A percentile compares a stretch with the other conserved stretches of the same genome.
Evolutionary conservation across 2,329 filamentous ascomycete genomes (phyloP).

Genomic region (Amphichorda felina): DNA sequence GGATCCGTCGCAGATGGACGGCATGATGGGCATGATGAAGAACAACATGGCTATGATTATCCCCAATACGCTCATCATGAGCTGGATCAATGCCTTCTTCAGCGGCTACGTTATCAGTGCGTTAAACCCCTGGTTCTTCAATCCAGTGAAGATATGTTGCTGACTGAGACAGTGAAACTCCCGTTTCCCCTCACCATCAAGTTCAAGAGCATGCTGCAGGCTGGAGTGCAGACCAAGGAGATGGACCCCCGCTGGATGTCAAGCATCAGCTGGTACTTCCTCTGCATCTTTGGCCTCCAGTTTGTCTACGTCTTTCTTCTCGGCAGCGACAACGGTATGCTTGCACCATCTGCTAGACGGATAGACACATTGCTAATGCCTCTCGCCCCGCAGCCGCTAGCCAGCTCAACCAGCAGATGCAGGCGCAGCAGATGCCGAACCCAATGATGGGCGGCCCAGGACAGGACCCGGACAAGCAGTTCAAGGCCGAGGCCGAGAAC

Average conservation of each 20-base stretch:
- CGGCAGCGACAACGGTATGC: slow-evolving; percentile 86
- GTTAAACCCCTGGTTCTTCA: slow-evolving; percentile 7
- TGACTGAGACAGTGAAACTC: slow-evolving; percentile 58
- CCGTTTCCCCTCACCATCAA: slow-evolving; percentile 96
- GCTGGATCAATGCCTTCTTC: slow-evolving; percentile 99
- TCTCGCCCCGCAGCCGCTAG: slow-evolving; percentile 53
- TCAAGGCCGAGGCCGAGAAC: slow-evolving; percentile 86
- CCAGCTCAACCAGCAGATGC: slow-evolving; percentile 87
- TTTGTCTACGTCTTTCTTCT: slow-evolving; percentile 96
- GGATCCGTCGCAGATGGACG: slow-evolving; percentile 94
- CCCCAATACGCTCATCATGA: slow-evolving; percentile 97
- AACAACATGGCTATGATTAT: slow-evolving; percentile 99
- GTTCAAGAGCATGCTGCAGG: slow-evolving; percentile 99
- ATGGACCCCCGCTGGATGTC: slow-evolving; percentile 98
- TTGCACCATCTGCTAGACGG: neutral
- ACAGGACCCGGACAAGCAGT: slow-evolving; percentile 92
- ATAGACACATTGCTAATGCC: slow-evolving; percentile 7
- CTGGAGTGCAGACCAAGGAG: slow-evolving; percentile 88
- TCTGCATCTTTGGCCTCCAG: slow-evolving; percentile 93
- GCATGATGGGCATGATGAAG: slow-evolving; percentile 99
- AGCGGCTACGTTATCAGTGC: slow-evolving; percentile 93
- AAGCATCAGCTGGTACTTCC: slow-evolving; percentile 96
- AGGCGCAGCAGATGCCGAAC: slow-evolving; percentile 40
- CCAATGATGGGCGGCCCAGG: slow-evolving; percentile 71
- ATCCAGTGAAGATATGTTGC: neutral